Evolutionary conservation across 1,284 basidiomycete species (phyloP).

Genomic region (Marasmius fiardii): DNA sequence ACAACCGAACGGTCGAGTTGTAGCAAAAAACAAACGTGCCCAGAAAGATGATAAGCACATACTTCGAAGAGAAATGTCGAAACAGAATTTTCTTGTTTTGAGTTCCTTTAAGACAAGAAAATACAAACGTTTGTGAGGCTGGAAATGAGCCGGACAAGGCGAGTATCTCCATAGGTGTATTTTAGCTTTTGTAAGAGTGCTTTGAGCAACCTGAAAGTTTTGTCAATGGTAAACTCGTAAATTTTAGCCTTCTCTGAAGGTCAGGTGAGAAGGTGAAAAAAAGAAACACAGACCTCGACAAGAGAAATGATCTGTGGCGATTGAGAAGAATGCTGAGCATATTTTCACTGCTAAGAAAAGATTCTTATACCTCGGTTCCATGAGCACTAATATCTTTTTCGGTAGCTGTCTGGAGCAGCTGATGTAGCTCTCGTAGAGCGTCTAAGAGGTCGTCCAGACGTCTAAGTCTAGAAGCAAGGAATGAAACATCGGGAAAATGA

Average conservation of each 20-base stretch:
- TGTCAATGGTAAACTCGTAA: not conserved
- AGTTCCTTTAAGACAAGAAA: conserved; percentile 13
- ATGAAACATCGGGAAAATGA: conserved; percentile 4
- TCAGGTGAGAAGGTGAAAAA: not conserved
- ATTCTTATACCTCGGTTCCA: conserved; percentile 8
- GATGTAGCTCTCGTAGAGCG: conserved; percentile 7
- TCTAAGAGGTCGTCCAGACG: conserved; percentile 8
- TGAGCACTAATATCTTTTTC: conserved; percentile 3
- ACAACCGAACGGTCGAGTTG: not conserved
- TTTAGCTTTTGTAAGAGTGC: conserved; percentile 10
- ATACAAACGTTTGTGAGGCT: conserved; percentile 12
- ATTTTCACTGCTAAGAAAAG: not conserved
- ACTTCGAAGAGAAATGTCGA: conserved; percentile 7
- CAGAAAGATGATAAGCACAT: not conserved
- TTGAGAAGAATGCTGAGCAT: not conserved
- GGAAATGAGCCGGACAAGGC: conserved; percentile 8
- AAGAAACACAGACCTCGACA: not conserved
- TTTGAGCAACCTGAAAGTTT: conserved; percentile 10
- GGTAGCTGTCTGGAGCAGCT: conserved; percentile 7
- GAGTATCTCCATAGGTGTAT: conserved; percentile 12
- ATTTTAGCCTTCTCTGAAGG: not conserved
- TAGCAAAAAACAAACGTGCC: not conserved
- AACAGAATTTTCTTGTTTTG: conserved; percentile 1
- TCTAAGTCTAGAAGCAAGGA: conserved; percentile 7
- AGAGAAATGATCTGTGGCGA: not conserved